A percentile compares a stretch with the other conserved stretches of the same genome.
Conservation (phyloP, 2,329 filamentous ascomycete species). For the Scedosporium apiospermum region DNA sequence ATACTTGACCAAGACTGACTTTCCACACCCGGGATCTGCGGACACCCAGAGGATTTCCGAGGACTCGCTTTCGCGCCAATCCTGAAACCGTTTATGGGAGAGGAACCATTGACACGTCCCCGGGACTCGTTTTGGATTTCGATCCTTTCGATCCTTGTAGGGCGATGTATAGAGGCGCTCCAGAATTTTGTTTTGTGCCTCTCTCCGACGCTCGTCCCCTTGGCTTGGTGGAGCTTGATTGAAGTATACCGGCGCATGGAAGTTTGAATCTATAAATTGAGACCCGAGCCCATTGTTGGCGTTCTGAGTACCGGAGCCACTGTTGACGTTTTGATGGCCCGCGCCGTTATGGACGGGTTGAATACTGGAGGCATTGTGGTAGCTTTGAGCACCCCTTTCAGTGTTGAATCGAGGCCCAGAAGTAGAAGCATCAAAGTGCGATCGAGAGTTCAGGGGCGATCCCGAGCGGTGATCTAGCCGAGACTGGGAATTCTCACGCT, state of each 20-base stretch:
- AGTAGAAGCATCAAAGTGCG: neutral
- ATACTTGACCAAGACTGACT: slow-evolving; percentile 29
- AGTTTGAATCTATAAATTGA: neutral
- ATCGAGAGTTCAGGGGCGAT: neutral
- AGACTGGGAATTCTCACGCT: too few species aligned
- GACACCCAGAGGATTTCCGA: slow-evolving; percentile 23
- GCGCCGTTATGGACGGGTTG: too few species aligned
- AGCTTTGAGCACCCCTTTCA: neutral
- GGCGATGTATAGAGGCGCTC: neutral
- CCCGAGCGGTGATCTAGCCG: too few species aligned
- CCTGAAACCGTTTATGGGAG: slow-evolving; percentile 9
- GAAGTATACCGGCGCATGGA: neutral
- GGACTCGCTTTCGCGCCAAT: slow-evolving; percentile 12
- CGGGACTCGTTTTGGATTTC: slow-evolving; percentile 20
- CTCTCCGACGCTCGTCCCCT: too few species aligned
- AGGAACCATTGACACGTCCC: slow-evolving; percentile 15
- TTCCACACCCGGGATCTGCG: slow-evolving; percentile 33
- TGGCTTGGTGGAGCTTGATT: neutral
- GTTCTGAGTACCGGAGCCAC: neutral
- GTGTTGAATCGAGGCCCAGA: neutral
- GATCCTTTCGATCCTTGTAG: slow-evolving; percentile 16
- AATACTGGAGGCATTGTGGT: too few species aligned
- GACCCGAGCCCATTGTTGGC: neutral
- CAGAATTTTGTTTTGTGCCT: neutral
- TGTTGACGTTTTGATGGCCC: too few species aligned